Conservation (phyloP, 371 early-diverging fungal species). For the Mortierella sp. region DNA sequence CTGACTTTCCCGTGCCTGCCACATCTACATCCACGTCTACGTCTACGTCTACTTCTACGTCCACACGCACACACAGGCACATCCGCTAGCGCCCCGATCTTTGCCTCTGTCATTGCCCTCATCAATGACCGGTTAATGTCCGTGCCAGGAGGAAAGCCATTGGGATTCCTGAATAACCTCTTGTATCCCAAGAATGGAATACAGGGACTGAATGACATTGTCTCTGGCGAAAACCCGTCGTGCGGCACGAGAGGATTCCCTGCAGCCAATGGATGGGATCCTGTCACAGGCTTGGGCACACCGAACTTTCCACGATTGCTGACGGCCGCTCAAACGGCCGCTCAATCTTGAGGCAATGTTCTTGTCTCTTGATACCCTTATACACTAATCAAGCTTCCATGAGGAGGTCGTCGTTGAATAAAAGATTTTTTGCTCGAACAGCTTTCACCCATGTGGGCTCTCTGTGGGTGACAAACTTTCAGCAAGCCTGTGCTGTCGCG, state of each 20-base stretch:
- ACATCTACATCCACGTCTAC: too few relatives aligned
- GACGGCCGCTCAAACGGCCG: background rate
- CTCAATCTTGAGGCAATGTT: background rate
- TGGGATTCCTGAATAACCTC: slow-evolving; percentile 21
- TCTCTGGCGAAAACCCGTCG: slow-evolving; percentile 13
- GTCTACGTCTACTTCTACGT: slow-evolving; percentile 10
- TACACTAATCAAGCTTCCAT: too few relatives aligned
- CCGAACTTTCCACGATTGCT: slow-evolving; percentile 1
- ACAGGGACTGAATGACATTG: slow-evolving; percentile 9
- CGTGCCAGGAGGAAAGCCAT: background rate
- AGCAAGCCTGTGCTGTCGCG: too few relatives aligned
- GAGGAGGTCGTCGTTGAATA: too few relatives aligned
- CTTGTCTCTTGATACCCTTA: too few relatives aligned
- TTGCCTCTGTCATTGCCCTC: slow-evolving; percentile 8
- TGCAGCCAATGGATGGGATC: slow-evolving; percentile 20
- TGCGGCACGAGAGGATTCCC: slow-evolving; percentile 6
- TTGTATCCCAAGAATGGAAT: background rate
- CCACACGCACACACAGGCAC: too few relatives aligned
- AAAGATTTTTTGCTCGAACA: too few relatives aligned
- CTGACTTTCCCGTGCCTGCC: slow-evolving; percentile 21
- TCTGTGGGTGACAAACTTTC: too few relatives aligned
- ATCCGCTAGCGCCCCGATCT: slow-evolving; percentile 12
- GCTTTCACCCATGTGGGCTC: too few relatives aligned
- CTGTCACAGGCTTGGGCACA: slow-evolving; percentile 26
- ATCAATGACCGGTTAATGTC: slow-evolving; percentile 5